Evolutionary conservation across 768 basidiomycete species (phyloP), one percentile per base, ranked within the genome.

Genomic region (Exsudoporus frostii): DNA sequence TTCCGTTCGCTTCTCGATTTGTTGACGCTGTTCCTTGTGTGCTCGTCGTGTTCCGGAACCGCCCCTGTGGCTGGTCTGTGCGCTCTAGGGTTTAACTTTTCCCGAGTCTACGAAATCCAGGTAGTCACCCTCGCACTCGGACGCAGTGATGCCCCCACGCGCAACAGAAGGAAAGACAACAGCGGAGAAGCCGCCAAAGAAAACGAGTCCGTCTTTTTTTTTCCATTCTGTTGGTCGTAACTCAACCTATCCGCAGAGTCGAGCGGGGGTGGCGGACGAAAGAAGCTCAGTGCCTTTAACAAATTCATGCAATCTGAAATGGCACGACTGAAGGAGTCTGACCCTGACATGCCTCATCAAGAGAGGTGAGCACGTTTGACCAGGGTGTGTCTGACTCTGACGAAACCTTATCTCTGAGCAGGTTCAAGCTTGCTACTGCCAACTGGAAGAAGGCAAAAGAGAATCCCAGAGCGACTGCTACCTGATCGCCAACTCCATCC

Each of bases 231-330:
- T 29, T 37, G 36, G 39, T 34, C 41, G 51, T 65, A 37, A 65
- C 57, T 38, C 50, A 52, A 41, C 37, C 19, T 20, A 47, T 40
- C 59, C 81, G 77, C 73, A 67, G 83, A 81, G 66, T 81, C 83
- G 15, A 73, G 79, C 30, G 73, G 73, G 34, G 71, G 73, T 17
- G 77, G 80, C 19, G 73, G 73, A 64, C 80, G 77, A 68, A 88
- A 78, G 68, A 80, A 81, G 68, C 73, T 88, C 43, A 84, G 83
- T 33, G 78, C 81, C 14, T 92, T 87, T 72, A 91, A 91, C 68
- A 87, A 85, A 68, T 92, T 86, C 68, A 75, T 90, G 86, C 82
- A 88, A 77, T 74, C 79, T 20, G 88, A 90, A 68, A 83, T 90
- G 78, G 83, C 84, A 32, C 84, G 86, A 52, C 76, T 91, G 68